Percentiles rank a stretch among this genome's conserved stretches.
These are phyloP conservation scores for Pythium apleroticum DNA, from an alignment of 352 stramenopile species.

Conservation along the genomic window DNA sequence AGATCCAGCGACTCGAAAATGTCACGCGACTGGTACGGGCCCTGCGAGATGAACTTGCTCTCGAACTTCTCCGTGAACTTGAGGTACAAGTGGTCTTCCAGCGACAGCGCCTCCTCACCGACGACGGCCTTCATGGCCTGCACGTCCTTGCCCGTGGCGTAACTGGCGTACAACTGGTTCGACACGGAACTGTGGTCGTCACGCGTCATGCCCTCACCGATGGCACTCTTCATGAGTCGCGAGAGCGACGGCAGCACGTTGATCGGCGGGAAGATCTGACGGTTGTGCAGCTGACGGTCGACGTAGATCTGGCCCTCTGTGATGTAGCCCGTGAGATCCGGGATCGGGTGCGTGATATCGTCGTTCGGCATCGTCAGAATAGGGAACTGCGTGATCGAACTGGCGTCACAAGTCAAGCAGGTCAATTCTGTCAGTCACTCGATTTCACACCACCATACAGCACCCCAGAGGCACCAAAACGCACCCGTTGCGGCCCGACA, in stretches of 20 bases:
- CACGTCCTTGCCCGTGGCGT: slow-evolving; percentile 95
- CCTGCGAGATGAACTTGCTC: slow-evolving; percentile 98
- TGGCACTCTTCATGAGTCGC: slow-evolving; percentile 99
- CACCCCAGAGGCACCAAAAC: no score
- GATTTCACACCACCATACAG: not conserved
- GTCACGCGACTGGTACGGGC: slow-evolving; percentile 96
- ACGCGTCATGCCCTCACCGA: slow-evolving; percentile 99
- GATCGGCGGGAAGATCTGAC: slow-evolving; percentile 99
- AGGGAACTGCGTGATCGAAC: slow-evolving; percentile 98
- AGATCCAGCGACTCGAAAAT: slow-evolving; percentile 99
- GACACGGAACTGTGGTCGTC: slow-evolving; percentile 98
- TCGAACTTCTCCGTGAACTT: slow-evolving; percentile 99
- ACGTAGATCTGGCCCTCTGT: slow-evolving; percentile 99
- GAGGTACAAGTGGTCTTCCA: slow-evolving; percentile 99
- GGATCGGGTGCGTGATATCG: slow-evolving; percentile 99
- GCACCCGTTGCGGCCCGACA: slow-evolving; percentile 94
- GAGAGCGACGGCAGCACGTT: slow-evolving; percentile 99
- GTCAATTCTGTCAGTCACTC: not conserved
- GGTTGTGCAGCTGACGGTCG: slow-evolving; percentile 97
- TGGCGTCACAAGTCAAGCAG: slow-evolving; percentile 5
- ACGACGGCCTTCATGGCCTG: slow-evolving; percentile 99
- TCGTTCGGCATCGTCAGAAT: slow-evolving; percentile 99
- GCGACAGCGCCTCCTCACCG: slow-evolving; percentile 98
- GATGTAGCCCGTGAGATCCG: slow-evolving; percentile 99
- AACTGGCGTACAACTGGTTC: slow-evolving; percentile 96